phyloP scores from a whole-genome alignment of 2,329 filamentous ascomycete species.

The Davidsoniella virescens region DNA sequence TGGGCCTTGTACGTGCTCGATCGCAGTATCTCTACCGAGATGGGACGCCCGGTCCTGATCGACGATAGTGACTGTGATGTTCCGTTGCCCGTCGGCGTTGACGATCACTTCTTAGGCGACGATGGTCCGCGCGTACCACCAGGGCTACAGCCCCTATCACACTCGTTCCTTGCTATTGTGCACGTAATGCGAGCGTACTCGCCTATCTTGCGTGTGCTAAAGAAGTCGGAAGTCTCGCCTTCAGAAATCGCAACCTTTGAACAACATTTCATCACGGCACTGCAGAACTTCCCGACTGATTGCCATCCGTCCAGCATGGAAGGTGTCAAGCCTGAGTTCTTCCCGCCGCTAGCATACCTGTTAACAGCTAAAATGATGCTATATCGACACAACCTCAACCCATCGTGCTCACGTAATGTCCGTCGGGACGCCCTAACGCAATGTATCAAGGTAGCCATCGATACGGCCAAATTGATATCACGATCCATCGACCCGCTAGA shows the following conservation, averaged over 20 bases:
- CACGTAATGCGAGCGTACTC: constrained; percentile 67
- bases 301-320: constrained; percentile 52
- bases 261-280: constrained; percentile 58
- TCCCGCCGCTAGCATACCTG: constrained; percentile 62
- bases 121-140: constrained; percentile 36
- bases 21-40: constrained; percentile 61
- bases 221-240: constrained; percentile 47
- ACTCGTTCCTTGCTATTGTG: constrained; percentile 62
- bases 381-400: constrained; percentile 75
- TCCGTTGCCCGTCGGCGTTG: constrained; percentile 58
- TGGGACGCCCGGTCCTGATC: constrained; percentile 67
- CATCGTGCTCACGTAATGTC: constrained; percentile 47
- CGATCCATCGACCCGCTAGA: constrained; percentile 46
- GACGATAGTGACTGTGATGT: constrained; percentile 81
- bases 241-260: constrained; percentile 65
- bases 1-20: constrained; percentile 90
- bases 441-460: constrained; percentile 57
- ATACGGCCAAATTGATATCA: constrained; percentile 62
- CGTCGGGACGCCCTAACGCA: constrained; percentile 59
- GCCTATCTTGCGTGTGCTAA: constrained; percentile 53
- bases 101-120: constrained; percentile 60
- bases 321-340: constrained; percentile 54
- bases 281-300: constrained; percentile 57
- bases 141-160: constrained; percentile 40
- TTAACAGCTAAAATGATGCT: constrained; percentile 73